Evolutionary conservation across 2,329 filamentous ascomycete species (phyloP), one percentile per base, ranked within the genome.

Genomic region (Elsinoe arachidis): DNA sequence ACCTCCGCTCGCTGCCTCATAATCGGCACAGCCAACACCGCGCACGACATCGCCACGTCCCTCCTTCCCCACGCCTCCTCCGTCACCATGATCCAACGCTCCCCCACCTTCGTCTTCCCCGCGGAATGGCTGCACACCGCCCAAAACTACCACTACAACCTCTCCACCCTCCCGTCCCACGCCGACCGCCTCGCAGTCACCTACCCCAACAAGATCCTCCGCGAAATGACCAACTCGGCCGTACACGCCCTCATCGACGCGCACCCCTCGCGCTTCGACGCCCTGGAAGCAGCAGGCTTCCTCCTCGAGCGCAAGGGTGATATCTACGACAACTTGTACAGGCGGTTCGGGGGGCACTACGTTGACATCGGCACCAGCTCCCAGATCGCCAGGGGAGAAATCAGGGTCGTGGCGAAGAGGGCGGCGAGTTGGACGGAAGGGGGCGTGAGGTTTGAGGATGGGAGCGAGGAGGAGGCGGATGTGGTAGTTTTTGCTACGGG

Each of bases 1-100:
- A 66, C 66, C 17, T 73, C 73, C 26, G 76, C 77, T 56, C 69
- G 68, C 33, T 76, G 72, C 4, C 62, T 78, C 33, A 71, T 79
- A 1, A 66, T 79, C 14, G 76, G 77, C 23, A 73, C 71, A 15
- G 77, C 73, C 53, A 78, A 78, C 61, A 77, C 75, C 0, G 75
- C 71, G 1, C 75, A 78, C 64, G 76, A 78, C 62, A 70, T 78
- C 21, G 73, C 75, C 2, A 71, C 76, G 63, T 74, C 78, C 63
- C 77, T 76, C 69, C 68, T 70, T 37, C 68, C 72, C 19, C 71
- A 71, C 5, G 71, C 71, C 3, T 61, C 73, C 52, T 70, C 73
- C 12, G 64, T 74, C n/a, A 78, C 75, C 11, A 74, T 78, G 62
- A 63, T 78, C 0, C 76, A 78, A 60, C 71, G 76, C 30, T 69